A percentile compares a stretch with the other conserved stretches of the same genome.
Conservation (phyloP, 441 rosid species). For the Populus hybrid region DNA sequence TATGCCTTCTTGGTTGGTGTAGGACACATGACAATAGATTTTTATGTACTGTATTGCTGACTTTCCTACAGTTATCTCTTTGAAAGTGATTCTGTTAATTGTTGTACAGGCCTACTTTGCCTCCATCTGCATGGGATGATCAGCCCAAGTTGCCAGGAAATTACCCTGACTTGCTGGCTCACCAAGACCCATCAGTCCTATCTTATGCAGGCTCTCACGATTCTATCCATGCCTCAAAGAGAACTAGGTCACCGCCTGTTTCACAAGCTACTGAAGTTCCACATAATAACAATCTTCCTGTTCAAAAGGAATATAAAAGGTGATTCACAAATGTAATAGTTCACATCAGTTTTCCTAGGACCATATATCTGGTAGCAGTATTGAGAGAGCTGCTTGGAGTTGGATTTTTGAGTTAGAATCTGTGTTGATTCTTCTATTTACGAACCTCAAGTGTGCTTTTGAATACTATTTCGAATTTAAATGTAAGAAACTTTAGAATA, state of each 20-base stretch:
- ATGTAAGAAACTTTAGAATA: not conserved
- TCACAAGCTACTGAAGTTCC: slow-evolving; percentile 30
- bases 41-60: not conserved
- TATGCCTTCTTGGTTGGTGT: not conserved
- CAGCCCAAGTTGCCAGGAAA: slow-evolving; percentile 33
- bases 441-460: not conserved
- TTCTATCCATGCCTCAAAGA: slow-evolving; percentile 40
- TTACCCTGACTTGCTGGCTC: slow-evolving; percentile 26
- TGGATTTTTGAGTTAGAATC: not conserved
- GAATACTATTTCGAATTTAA: not conserved
- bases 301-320: slow-evolving; percentile 48
- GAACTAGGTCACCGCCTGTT: slow-evolving; percentile 37
- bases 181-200: slow-evolving; percentile 31
- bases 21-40: not conserved
- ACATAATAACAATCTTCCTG: slow-evolving; percentile 29
- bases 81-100: not conserved
- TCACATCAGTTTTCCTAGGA: not conserved
- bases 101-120: slow-evolving; percentile 39
- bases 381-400: not conserved
- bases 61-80: not conserved
- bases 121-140: slow-evolving; percentile 35
- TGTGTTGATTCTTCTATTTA: not conserved
- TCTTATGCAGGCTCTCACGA: slow-evolving; percentile 28
- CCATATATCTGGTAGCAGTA: not conserved
- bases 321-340: slow-evolving; percentile 14